phyloP scores from a whole-genome alignment of 768 basidiomycete genomes.

The Serendipita sp. region DNA sequence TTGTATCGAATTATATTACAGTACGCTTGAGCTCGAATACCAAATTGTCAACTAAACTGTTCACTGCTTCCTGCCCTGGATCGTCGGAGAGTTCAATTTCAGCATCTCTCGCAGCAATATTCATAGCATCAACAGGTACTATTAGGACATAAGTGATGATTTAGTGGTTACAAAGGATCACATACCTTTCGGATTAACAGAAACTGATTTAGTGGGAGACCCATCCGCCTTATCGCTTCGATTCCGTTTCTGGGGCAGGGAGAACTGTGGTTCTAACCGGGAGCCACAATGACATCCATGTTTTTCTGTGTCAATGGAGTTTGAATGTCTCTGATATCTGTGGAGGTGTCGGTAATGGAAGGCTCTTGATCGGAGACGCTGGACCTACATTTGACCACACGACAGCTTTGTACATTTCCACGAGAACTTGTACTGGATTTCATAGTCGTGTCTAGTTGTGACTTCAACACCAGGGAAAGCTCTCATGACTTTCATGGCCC shows the following conservation, averaged over 20 bases:
- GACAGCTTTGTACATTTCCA: background rate
- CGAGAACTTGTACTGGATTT: background rate
- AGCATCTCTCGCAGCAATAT: no score
- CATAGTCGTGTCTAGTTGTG: slow-evolving; percentile 1
- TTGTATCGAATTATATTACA: no score
- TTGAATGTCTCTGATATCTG: background rate
- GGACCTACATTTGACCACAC: background rate
- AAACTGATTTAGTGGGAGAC: background rate
- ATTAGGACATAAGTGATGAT: no score
- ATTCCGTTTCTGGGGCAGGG: background rate
- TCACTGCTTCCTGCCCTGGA: no score
- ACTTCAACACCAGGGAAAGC: background rate
- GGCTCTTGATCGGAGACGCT: background rate
- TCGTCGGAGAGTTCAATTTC: no score
- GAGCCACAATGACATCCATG: background rate
- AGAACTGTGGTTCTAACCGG: background rate
- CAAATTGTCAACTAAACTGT: no score
- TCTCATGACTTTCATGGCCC: background rate
- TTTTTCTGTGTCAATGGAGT: background rate
- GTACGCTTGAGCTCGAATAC: no score
- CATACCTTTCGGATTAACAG: no score
- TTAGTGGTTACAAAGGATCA: no score
- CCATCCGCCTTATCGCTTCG: background rate
- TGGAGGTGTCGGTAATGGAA: background rate
- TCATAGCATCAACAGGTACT: no score